A percentile compares a stretch with the other conserved stretches of the same genome.
These are phyloP conservation scores for Petunia hybrid DNA, from an alignment of 305 asterid species.

Conservation along the genomic window DNA sequence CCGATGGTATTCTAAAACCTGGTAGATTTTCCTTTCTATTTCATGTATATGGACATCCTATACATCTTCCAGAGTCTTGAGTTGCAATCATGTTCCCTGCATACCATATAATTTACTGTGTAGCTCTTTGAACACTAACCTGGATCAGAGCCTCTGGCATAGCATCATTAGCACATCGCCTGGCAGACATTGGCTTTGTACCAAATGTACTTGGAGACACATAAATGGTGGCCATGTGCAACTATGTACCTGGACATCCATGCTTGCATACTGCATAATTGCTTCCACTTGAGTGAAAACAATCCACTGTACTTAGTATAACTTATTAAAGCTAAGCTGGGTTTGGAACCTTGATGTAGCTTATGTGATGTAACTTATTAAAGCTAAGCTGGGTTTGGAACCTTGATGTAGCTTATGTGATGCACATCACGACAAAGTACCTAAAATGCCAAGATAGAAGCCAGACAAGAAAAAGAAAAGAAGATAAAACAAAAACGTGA, in stretches of 20 bases:
- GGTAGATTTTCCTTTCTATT: constrained; percentile 2
- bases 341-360: constrained; percentile 15
- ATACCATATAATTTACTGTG: constrained; percentile 15
- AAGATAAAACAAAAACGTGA: constrained; percentile 2
- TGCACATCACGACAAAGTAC: background rate
- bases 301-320: background rate
- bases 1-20: constrained; percentile 18
- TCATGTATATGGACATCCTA: background rate
- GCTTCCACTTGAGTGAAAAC: background rate
- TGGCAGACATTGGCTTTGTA: background rate
- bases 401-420: background rate
- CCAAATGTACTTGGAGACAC: constrained; percentile 11
- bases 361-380: constrained; percentile 3
- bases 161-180: constrained; percentile 8
- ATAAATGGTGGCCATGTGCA: background rate
- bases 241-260: background rate
- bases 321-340: background rate
- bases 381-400: constrained; percentile 4
- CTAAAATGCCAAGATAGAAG: background rate
- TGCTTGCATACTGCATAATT: background rate
- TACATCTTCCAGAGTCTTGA: background rate
- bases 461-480: background rate
- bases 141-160: constrained; percentile 18
- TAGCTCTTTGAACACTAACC: constrained; percentile 5
- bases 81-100: constrained; percentile 26